A percentile compares a stretch with the other conserved stretches of the same genome.
Conservation (phyloP, 176 grass and related monocot genomes). For the Panicum miliaceum region DNA sequence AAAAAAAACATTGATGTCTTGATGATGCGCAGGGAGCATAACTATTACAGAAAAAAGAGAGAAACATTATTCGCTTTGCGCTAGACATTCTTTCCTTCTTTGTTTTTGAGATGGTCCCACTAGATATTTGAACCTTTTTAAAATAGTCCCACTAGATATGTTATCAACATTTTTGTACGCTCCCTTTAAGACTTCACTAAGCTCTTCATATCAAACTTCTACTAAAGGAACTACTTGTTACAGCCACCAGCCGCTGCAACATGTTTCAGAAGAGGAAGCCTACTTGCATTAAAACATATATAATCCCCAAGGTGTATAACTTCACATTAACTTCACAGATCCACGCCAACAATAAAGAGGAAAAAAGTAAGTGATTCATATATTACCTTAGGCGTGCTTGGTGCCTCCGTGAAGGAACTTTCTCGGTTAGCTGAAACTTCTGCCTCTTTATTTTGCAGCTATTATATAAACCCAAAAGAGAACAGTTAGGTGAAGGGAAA, state of each 20-base stretch:
- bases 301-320: conserved; percentile 4
- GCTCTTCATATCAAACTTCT: conserved; percentile 30
- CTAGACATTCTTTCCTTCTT: background rate
- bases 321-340: conserved; percentile 21
- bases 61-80: background rate
- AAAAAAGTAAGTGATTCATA: conserved; percentile 9
- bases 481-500: conserved; percentile 32
- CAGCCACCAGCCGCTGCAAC: background rate
- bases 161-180: conserved; percentile 25
- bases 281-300: background rate
- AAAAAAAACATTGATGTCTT: background rate
- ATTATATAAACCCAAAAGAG: conserved; percentile 40
- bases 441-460: conserved; percentile 90
- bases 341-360: background rate
- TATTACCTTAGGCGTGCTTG: conserved; percentile 87
- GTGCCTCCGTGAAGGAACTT: conserved; percentile 76
- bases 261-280: background rate
- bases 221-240: background rate
- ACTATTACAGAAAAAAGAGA: background rate
- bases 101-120: background rate
- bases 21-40: background rate
- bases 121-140: conserved; percentile 7
- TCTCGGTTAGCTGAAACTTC: conserved; percentile 86
- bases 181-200: background rate
- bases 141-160: background rate